Base-by-base conservation (phyloP, 1,284 basidiomycete species). In the Ganoderma lingzhi region DNA sequence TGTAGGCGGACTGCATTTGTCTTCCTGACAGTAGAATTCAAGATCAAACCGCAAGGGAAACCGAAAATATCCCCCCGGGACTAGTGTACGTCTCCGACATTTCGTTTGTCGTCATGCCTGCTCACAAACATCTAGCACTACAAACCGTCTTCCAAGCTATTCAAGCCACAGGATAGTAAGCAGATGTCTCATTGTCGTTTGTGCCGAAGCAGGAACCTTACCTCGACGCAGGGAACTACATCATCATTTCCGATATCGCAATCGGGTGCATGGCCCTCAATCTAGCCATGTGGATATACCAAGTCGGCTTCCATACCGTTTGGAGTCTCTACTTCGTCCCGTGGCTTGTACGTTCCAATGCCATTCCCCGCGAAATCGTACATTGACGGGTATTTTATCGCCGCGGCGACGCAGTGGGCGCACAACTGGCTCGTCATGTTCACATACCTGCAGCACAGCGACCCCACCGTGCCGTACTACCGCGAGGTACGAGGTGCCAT, bases 231-330 rank as follows among this genome's bases (percentile, higher is more conserved):
- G 79, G 77, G 12, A 66, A 69, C n/a, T 71, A 67, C 0, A 84
- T 91, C 72, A 77, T 91, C 76, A 72, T 82, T 45, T 90, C 89
- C 14, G 87, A 92, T 80, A 76, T 90, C 66, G 87, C 87, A 71
- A 82, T 91, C 71, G 76, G 79, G n/a, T 71, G 82, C 68, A 85
- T 84, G 74, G 69, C 88, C 62, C 74, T 77, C 41, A 79, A 82
- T 51, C 81, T 91, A 28, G 78, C 75, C 44, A 74, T 78, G 60
- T 89, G 86, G 82, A 81, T 78, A 37, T 81, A 71, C 48, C 53
- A 63, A 6, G 68, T 73, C 15, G 75, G 78, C 14, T 77, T 74
- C 69, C 28, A 61, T 12, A 72, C 75, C 37, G 76, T 78, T 3
- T 76, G 78, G 73, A 76, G 75, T 45, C 67, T 79, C 19, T 81